Evolutionary conservation across 2,329 filamentous ascomycete genomes (phyloP).

Genomic region (Trichoderma pleuroti): DNA sequence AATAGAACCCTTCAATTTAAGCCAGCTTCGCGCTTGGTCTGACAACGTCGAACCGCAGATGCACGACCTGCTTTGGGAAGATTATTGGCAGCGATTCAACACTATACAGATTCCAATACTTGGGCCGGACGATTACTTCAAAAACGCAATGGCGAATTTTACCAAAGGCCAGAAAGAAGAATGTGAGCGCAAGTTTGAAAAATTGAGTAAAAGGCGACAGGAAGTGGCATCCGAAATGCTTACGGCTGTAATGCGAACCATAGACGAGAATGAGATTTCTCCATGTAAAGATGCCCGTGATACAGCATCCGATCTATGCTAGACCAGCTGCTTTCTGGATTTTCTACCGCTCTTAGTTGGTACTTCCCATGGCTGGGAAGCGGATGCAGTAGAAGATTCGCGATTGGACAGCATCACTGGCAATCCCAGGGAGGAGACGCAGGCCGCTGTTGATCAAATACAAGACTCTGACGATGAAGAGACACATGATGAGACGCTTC

Average conservation of each 20-base stretch:
- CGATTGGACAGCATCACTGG: neutral
- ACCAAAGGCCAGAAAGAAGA: neutral
- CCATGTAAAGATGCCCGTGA: neutral
- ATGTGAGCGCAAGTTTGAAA: neutral
- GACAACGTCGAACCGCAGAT: neutral
- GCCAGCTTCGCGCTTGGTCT: neutral
- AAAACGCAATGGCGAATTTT: neutral
- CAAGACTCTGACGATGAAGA: neutral
- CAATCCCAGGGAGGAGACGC: neutral
- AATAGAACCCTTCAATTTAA: neutral
- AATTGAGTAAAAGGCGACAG: neutral
- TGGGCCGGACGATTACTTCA: neutral
- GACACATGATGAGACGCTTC: neutral
- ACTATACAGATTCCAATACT: neutral
- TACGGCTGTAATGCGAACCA: neutral
- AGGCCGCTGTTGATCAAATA: neutral
- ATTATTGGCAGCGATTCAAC: neutral
- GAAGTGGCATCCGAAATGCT: neutral
- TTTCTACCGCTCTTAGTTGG: neutral
- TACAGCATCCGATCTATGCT: neutral
- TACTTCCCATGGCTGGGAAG: neutral
- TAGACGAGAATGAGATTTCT: neutral
- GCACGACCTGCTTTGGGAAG: neutral
- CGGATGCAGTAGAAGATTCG: neutral
- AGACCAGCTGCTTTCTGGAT: neutral